Conservation (phyloP, 495 filamentous ascomycete species). For the Xylaria venustula region DNA sequence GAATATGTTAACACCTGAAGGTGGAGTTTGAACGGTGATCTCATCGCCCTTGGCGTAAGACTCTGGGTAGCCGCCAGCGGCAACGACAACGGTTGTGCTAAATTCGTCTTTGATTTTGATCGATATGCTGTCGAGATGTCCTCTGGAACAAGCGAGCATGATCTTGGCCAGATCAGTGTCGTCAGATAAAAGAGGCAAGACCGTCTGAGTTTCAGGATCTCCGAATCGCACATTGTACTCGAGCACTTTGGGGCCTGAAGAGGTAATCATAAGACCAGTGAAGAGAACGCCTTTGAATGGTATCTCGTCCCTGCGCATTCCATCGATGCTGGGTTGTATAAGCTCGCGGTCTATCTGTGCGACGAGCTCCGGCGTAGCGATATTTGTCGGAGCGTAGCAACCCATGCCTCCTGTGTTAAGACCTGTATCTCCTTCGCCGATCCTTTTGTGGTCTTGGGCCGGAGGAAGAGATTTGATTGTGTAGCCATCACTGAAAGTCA, state of each 20-base stretch:
- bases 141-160: constrained; percentile 79
- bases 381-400: constrained; percentile 87
- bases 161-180: constrained; percentile 88
- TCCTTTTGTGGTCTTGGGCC: constrained; percentile 94
- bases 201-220: constrained; percentile 93
- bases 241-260: constrained; percentile 78
- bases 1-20: constrained; percentile 69
- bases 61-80: constrained; percentile 93
- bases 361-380: constrained; percentile 72
- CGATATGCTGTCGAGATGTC: constrained; percentile 66
- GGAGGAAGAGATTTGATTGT: constrained; percentile 82
- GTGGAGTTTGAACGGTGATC: constrained; percentile 54
- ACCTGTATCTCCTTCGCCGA: constrained; percentile 86
- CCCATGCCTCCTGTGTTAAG: constrained; percentile 99
- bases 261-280: constrained; percentile 94
- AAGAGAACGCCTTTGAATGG: constrained; percentile 88
- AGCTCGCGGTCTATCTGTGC: constrained; percentile 78
- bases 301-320: constrained; percentile 76
- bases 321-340: constrained; percentile 84
- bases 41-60: constrained; percentile 77
- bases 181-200: constrained; percentile 73
- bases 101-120: constrained; percentile 67
- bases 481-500: constrained; percentile 88
- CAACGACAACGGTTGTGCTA: constrained; percentile 88
- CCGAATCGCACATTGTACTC: constrained; percentile 98